phyloP scores from a whole-genome alignment of 2,329 filamentous ascomycete species.

The Fusarium praegraminearum region DNA sequence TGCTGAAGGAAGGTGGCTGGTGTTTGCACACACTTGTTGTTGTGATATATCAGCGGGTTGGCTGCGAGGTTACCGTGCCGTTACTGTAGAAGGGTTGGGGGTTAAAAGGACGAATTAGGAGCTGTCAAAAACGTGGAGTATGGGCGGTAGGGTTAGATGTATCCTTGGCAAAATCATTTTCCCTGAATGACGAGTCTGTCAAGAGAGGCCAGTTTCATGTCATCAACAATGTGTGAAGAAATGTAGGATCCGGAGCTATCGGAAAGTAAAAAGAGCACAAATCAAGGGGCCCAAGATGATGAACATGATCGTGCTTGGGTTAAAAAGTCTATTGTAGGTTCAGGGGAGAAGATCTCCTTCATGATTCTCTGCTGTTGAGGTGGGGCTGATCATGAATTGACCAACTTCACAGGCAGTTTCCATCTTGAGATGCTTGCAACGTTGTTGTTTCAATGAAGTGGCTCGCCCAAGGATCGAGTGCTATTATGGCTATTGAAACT shows the following conservation, averaged over 20 bases:
- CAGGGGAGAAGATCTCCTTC: background rate
- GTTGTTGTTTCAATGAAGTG: background rate
- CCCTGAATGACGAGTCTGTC: constrained; percentile 9
- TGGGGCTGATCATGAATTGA: constrained; percentile 3
- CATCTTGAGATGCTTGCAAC: background rate
- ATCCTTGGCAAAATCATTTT: constrained; percentile 28
- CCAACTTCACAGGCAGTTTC: background rate
- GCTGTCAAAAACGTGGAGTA: constrained; percentile 32
- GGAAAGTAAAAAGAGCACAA: constrained; percentile 17
- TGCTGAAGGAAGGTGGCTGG: constrained; percentile 30
- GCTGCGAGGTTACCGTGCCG: constrained; percentile 21
- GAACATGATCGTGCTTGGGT: background rate
- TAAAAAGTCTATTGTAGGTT: background rate
- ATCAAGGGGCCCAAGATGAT: background rate
- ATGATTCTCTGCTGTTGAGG: constrained; percentile 1
- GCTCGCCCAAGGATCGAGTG: background rate
- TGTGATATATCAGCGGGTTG: constrained; percentile 31
- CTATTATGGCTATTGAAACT: background rate
- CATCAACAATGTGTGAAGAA: background rate
- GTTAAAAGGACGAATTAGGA: constrained; percentile 16
- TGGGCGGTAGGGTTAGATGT: constrained; percentile 34
- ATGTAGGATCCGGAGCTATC: constrained; percentile 27
- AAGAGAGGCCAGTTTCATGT: constrained; percentile 2
- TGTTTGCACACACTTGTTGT: constrained; percentile 19
- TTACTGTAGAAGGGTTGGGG: constrained; percentile 22